Evolutionary conservation across 2,329 filamentous ascomycete species (phyloP).

Genomic region (Colletotrichum scovillei): DNA sequence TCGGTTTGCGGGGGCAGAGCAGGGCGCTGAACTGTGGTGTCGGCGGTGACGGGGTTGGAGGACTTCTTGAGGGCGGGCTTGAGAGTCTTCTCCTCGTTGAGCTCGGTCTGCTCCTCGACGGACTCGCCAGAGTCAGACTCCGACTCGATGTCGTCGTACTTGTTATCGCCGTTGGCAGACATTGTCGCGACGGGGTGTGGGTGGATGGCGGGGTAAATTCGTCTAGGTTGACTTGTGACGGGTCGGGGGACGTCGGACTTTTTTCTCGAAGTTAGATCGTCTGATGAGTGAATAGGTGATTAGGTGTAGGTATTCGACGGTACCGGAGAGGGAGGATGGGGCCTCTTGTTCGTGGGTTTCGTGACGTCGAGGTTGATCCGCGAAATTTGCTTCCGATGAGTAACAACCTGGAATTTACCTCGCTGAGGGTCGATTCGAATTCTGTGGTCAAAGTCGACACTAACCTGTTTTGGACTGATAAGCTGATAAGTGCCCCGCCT

Average conservation of each 20-base stretch:
- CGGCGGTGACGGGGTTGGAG: constrained; percentile 55
- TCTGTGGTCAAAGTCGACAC: constrained; percentile 53
- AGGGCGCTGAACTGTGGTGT: constrained; percentile 65
- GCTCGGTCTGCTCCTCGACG: constrained; percentile 64
- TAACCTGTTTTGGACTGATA: constrained; percentile 51
- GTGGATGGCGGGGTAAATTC: constrained; percentile 42
- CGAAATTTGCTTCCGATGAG: constrained; percentile 40
- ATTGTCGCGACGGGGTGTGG: constrained; percentile 47
- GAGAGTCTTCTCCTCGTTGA: constrained; percentile 69
- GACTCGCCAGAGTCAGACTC: constrained; percentile 77
- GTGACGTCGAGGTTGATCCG: constrained; percentile 36
- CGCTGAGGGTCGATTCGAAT: constrained; percentile 51
- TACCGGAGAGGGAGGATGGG: constrained; percentile 19
- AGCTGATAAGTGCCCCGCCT: constrained; percentile 47
- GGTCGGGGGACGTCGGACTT: constrained; percentile 23
- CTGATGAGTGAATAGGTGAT: constrained; percentile 5
- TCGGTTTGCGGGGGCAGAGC: constrained; percentile 88
- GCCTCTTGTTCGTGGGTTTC: constrained; percentile 34
- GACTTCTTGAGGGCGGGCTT: constrained; percentile 91
- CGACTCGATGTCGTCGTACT: constrained; percentile 79
- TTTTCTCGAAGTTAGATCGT: constrained; percentile 9
- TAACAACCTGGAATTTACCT: constrained; percentile 41
- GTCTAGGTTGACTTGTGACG: constrained; percentile 21
- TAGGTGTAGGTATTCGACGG: constrained; percentile 10
- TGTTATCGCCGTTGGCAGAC: constrained; percentile 69